These are phyloP conservation scores for Pseudogymnoascus sp. DNA, from an alignment of 2,329 filamentous ascomycete species.

Conservation along the genomic window DNA sequence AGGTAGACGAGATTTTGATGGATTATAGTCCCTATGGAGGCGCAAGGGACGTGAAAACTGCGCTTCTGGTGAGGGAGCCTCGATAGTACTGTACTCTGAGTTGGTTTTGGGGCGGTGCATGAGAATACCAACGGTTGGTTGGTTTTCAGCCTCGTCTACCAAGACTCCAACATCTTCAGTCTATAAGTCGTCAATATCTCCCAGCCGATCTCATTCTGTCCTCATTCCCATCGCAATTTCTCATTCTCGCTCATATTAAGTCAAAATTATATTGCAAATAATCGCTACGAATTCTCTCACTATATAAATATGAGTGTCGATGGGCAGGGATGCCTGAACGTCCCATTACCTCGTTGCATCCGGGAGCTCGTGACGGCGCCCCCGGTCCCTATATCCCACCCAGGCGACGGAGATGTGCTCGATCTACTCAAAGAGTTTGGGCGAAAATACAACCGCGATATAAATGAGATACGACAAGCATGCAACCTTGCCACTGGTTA, in stretches of 20 bases:
- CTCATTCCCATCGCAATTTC: not conserved
- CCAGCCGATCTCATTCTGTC: not conserved
- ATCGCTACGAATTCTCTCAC: not conserved
- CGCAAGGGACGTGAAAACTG: not conserved
- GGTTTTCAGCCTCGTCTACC: not conserved
- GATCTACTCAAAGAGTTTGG: not conserved
- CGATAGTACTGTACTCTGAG: not conserved
- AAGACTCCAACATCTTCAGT: not conserved
- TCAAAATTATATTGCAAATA: not conserved
- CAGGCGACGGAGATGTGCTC: not conserved
- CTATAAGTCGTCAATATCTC: not conserved
- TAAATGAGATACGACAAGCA: not conserved
- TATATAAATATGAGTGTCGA: not conserved
- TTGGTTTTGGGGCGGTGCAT: not conserved
- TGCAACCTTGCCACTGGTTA: not conserved
- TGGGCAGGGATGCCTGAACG: not conserved
- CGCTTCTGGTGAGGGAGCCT: slow-evolving; percentile 9
- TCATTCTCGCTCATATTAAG: not conserved
- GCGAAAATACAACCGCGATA: not conserved
- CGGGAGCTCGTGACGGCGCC: not conserved
- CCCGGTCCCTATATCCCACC: not conserved
- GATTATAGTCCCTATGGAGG: slow-evolving; percentile 10
- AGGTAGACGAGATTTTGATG: slow-evolving; percentile 8
- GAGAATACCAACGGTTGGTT: not conserved
- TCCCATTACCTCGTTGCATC: not conserved